A percentile compares a stretch with the other conserved stretches of the same genome.
Evolutionary conservation across 2,329 filamentous ascomycete species (phyloP).

Genomic region (Lachnellula occidentalis): DNA sequence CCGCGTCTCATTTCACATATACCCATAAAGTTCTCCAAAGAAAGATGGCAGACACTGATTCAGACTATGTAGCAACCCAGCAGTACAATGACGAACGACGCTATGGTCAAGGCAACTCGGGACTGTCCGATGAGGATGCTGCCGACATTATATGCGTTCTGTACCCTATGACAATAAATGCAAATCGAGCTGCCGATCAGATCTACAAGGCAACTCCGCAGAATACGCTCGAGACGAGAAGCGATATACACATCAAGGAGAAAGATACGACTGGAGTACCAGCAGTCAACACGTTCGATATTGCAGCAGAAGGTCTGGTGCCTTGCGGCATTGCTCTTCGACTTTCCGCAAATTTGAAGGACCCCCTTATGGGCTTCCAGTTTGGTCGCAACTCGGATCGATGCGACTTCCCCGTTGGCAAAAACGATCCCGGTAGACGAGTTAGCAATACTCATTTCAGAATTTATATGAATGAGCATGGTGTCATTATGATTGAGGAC

Average conservation of each 20-base stretch:
- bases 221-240: slow-evolving; percentile 54
- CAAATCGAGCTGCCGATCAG: slow-evolving; percentile 57
- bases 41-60: slow-evolving; percentile 11
- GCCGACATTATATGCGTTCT: slow-evolving; percentile 87
- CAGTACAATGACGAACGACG: slow-evolving; percentile 75
- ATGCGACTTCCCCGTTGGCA: slow-evolving; percentile 68
- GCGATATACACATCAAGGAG: slow-evolving; percentile 26
- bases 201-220: slow-evolving; percentile 48
- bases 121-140: slow-evolving; percentile 75
- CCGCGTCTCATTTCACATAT: slow-evolving; percentile 1
- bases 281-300: slow-evolving; percentile 13
- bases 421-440: slow-evolving; percentile 61
- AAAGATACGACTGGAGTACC: slow-evolving; percentile 14
- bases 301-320: slow-evolving; percentile 17
- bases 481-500: slow-evolving; percentile 87
- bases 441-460: slow-evolving; percentile 96
- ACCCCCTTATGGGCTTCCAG: slow-evolving; percentile 67
- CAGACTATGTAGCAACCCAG: slow-evolving; percentile 58
- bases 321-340: slow-evolving; percentile 67
- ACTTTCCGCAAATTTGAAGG: slow-evolving; percentile 67
- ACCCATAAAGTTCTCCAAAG: not conserved
- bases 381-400: slow-evolving; percentile 72
- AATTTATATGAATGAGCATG: slow-evolving; percentile 83
- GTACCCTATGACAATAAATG: slow-evolving; percentile 68
- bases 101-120: slow-evolving; percentile 73